A percentile compares a stretch with the other conserved stretches of the same genome.
Evolutionary conservation across 495 filamentous ascomycete species (phyloP).

Genomic region (Tirmania nivea): DNA sequence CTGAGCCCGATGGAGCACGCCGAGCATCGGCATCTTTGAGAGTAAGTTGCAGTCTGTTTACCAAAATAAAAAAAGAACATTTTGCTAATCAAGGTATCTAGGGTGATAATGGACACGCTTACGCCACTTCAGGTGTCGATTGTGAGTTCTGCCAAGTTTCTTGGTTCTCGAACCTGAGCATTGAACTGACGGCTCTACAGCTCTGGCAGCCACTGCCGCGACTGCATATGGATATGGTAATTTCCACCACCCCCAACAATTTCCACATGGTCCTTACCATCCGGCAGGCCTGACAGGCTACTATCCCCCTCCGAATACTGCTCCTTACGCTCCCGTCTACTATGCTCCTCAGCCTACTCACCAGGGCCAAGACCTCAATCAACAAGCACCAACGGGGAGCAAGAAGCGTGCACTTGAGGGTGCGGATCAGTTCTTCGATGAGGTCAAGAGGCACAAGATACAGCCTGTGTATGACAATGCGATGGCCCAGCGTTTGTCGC

Average conservation of each 20-base stretch:
- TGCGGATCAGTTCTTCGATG: slow-evolving; percentile 81
- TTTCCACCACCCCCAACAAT: slow-evolving; percentile 8
- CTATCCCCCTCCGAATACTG: slow-evolving; percentile 13
- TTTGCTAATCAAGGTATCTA: slow-evolving; percentile 17
- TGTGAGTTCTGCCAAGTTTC: not conserved
- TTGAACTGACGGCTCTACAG: slow-evolving; percentile 14
- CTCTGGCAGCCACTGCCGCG: slow-evolving; percentile 18
- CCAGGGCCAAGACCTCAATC: not conserved
- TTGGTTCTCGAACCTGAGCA: not conserved
- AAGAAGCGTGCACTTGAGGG: slow-evolving; percentile 71
- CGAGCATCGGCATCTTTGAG: slow-evolving; percentile 6
- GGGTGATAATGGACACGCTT: not conserved
- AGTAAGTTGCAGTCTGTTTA: not conserved
- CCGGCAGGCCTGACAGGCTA: slow-evolving; percentile 16
- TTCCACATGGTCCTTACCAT: slow-evolving; percentile 12
- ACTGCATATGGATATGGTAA: slow-evolving; percentile 19
- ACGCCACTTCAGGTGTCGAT: not conserved
- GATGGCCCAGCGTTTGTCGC: slow-evolving; percentile 18
- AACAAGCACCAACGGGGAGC: slow-evolving; percentile 28
- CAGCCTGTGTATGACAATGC: slow-evolving; percentile 39
- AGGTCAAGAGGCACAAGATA: slow-evolving; percentile 69
- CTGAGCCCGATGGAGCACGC: slow-evolving; percentile 28
- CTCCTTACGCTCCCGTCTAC: not conserved
- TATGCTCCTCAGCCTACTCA: slow-evolving; percentile 27
- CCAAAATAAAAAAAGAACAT: not conserved